Percentiles rank a stretch among this genome's conserved stretches.
Conservation (phyloP, 2,329 filamentous ascomycete genomes). For the Colletotrichum neosansevieriae region DNA sequence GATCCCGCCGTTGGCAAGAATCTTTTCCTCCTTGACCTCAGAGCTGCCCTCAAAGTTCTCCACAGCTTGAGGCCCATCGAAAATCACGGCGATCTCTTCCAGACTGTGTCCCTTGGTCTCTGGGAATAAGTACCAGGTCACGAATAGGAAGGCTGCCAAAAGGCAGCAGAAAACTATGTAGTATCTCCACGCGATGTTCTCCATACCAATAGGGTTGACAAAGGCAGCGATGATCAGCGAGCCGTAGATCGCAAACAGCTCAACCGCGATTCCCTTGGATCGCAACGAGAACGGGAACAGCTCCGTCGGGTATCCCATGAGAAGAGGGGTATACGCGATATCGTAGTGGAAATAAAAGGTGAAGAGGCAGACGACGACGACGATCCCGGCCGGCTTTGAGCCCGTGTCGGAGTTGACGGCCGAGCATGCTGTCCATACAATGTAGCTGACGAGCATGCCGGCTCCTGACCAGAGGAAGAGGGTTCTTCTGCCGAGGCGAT, state of each 20-base stretch:
- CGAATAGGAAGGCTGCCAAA: constrained; percentile 45
- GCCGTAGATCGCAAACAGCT: constrained; percentile 44
- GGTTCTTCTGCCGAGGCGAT: constrained; percentile 52
- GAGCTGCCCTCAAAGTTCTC: constrained; percentile 24
- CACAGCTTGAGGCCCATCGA: constrained; percentile 40
- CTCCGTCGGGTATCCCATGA: constrained; percentile 53
- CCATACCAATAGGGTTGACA: constrained; percentile 53
- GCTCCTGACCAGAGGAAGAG: constrained; percentile 50
- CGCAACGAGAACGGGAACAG: constrained; percentile 42
- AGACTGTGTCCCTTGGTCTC: constrained; percentile 46
- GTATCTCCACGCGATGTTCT: constrained; percentile 54
- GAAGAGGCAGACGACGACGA: constrained; percentile 60
- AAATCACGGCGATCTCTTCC: constrained; percentile 47
- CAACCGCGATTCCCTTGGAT: constrained; percentile 45
- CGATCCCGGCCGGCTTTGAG: constrained; percentile 48
- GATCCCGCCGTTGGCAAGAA: constrained; percentile 6
- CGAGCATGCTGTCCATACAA: constrained; percentile 52
- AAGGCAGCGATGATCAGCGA: constrained; percentile 49
- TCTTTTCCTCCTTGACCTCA: constrained; percentile 26
- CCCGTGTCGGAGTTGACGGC: constrained; percentile 46
- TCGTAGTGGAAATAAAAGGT: constrained; percentile 57
- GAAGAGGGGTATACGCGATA: constrained; percentile 58
- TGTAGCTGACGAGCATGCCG: constrained; percentile 49
- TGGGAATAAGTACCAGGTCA: constrained; percentile 52
- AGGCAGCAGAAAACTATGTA: constrained; percentile 53